phyloP scores from a whole-genome alignment of 129 eudicot species.

The Flaveria robusta region DNA sequence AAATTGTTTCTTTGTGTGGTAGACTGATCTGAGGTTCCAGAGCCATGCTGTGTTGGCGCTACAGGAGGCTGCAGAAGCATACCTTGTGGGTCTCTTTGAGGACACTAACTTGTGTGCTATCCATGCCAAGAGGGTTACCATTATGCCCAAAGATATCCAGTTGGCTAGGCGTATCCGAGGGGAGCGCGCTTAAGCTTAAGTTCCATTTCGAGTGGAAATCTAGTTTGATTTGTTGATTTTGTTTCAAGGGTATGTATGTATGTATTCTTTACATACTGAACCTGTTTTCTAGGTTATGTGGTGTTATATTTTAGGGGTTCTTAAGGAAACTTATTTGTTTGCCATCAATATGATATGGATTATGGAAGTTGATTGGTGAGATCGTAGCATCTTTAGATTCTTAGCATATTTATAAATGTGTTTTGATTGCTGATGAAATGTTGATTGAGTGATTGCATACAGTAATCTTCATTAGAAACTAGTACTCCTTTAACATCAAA shows the following conservation, averaged over 20 bases:
- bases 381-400: too few species aligned
- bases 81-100: slow-evolving; percentile 79
- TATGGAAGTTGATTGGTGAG: too few species aligned
- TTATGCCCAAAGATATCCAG: slow-evolving; percentile 95
- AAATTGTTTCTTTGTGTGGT: slow-evolving; percentile 4
- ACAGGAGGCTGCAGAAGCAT: slow-evolving; percentile 88
- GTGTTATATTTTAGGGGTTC: not conserved
- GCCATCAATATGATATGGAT: too few species aligned
- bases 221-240: not conserved
- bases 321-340: too few species aligned
- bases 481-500: too few species aligned
- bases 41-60: slow-evolving; percentile 87
- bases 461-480: too few species aligned
- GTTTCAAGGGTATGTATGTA: not conserved
- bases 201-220: not conserved
- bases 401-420: too few species aligned
- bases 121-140: slow-evolving; percentile 91
- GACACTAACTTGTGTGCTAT: slow-evolving; percentile 90
- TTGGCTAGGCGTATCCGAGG: slow-evolving; percentile 92
- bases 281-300: not conserved
- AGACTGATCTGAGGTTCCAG: slow-evolving; percentile 92
- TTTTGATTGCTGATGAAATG: too few species aligned
- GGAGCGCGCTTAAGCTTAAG: slow-evolving; percentile 85
- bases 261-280: not conserved
- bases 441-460: not conserved